These are phyloP conservation scores for Synchytrium microbalum DNA, from an alignment of 371 early-diverging fungal genomes.

Conservation along the genomic window DNA sequence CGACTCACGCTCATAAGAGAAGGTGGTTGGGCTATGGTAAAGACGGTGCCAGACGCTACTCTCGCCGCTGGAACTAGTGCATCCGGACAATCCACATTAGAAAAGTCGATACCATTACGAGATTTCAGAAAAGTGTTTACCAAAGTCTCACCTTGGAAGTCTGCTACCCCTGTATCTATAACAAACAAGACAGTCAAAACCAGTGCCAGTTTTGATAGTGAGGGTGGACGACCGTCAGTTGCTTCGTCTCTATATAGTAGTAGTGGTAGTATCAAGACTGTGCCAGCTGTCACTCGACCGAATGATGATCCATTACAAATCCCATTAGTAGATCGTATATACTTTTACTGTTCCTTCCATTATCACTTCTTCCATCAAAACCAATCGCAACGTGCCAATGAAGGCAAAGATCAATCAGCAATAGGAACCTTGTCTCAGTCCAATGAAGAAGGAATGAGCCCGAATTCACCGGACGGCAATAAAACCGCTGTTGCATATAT, in stretches of 20 bases:
- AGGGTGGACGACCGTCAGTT: neutral
- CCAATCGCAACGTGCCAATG: conserved; percentile 20
- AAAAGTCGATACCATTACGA: conserved; percentile 9
- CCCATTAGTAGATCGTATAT: conserved; percentile 35
- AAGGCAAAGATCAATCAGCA: conserved; percentile 19
- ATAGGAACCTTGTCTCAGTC: neutral
- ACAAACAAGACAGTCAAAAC: neutral
- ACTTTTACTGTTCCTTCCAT: conserved; percentile 43
- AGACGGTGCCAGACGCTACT: neutral
- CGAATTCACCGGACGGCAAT: neutral
- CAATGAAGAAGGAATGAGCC: neutral
- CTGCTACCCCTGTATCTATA: neutral
- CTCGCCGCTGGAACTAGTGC: neutral
- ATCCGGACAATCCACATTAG: neutral
- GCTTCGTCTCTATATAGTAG: neutral
- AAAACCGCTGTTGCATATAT: conserved; percentile 17
- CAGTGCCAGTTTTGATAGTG: neutral
- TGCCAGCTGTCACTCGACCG: neutral
- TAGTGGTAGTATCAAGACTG: neutral
- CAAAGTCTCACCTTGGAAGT: conserved; percentile 11
- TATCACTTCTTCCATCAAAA: conserved; percentile 36
- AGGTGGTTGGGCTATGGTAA: conserved; percentile 43
- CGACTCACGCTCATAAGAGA: conserved; percentile 15
- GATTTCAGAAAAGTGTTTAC: conserved; percentile 21
- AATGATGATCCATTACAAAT: conserved; percentile 12